phyloP scores from a whole-genome alignment of 306 rosid species.

The Malus sieversii region DNA sequence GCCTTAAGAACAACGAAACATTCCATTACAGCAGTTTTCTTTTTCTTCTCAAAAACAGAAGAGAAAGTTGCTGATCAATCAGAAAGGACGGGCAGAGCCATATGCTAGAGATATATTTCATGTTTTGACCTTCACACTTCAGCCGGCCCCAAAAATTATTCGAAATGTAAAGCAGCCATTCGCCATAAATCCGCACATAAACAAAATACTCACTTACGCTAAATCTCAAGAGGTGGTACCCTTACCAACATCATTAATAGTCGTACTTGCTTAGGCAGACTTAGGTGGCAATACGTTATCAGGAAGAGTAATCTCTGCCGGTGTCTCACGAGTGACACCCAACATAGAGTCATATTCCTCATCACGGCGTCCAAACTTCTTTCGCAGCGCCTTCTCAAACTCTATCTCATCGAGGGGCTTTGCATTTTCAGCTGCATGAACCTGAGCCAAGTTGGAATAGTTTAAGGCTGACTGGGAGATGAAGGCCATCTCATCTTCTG shows the following conservation, averaged over 20 bases:
- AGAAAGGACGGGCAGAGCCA: slow-evolving; percentile 17
- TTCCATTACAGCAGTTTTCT: slow-evolving; percentile 7
- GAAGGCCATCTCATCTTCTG: slow-evolving; percentile 85
- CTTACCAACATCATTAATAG: neutral
- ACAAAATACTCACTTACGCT: slow-evolving; percentile 12
- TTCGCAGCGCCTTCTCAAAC: slow-evolving; percentile 65
- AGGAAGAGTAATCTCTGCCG: slow-evolving; percentile 47
- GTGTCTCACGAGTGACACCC: slow-evolving; percentile 46
- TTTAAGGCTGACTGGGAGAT: slow-evolving; percentile 78
- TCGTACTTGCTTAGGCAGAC: slow-evolving; percentile 28
- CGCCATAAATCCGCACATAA: slow-evolving; percentile 29
- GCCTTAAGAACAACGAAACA: slow-evolving; percentile 16
- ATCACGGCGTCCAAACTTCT: slow-evolving; percentile 61
- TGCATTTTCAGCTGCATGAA: slow-evolving; percentile 85
- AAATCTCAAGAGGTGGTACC: slow-evolving; percentile 12
- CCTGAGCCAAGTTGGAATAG: slow-evolving; percentile 81
- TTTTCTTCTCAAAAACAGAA: slow-evolving; percentile 20
- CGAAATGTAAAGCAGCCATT: slow-evolving; percentile 33
- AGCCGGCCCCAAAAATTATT: slow-evolving; percentile 46
- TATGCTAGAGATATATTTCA: slow-evolving; percentile 22
- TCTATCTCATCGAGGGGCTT: slow-evolving; percentile 63
- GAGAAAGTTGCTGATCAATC: slow-evolving; percentile 21
- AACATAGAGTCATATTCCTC: slow-evolving; percentile 59
- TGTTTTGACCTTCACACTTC: slow-evolving; percentile 26
- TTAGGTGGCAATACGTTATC: slow-evolving; percentile 45